Base-by-base conservation (phyloP, 345 rosid genomes). In the Dipteronia sinensis region DNA sequence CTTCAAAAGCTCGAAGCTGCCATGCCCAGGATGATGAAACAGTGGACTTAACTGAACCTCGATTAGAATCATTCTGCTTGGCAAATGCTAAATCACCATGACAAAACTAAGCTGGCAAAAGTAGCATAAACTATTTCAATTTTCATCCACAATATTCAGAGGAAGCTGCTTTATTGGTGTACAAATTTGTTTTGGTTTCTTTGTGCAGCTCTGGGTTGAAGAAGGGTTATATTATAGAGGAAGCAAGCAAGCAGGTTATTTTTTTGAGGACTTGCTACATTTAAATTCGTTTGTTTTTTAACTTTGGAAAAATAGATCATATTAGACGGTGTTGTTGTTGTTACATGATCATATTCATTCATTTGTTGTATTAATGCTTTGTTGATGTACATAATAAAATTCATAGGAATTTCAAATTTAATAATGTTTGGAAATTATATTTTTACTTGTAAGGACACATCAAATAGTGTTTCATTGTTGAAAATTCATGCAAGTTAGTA, bases 1-100 rank as follows among this genome's bases (percentile, higher is more conserved):
- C 89, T 73, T 88, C 96, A 67, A 81, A 89, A 69, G 81, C 90
- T 63, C 85, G 87, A 74, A 89, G 91, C 71, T 73, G 63, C 31
- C 85, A 47, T 74, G 81, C 81, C 74, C 82, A 77, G 0, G 97
- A 91, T 58, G 94, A 92, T 19, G 99, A 96, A 76, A 29, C 83
- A 25, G 93, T 96, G 65, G 99, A 96, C 86, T 72, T 96, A 72
- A 89, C 89, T 16, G 97, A 94, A 85, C 99, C 99, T 42, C 90
- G 97, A 59, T 87, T 92, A 29, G 98, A 96, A 76, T 91, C 98
- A 17, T 96, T 96, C 77, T 77, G 86, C 81, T 12, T 92, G 81
- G 87, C 73, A 55, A 89, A 82, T 74, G 40, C 79, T 16, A 83
- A 84, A 76, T 86, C 88, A 55, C 83, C 89, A 56, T 81, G 81